Percentiles rank a stretch among this genome's conserved stretches.
Evolutionary conservation across 805 yeast species (phyloP).

Genomic region (Monosporozyma unispora): DNA sequence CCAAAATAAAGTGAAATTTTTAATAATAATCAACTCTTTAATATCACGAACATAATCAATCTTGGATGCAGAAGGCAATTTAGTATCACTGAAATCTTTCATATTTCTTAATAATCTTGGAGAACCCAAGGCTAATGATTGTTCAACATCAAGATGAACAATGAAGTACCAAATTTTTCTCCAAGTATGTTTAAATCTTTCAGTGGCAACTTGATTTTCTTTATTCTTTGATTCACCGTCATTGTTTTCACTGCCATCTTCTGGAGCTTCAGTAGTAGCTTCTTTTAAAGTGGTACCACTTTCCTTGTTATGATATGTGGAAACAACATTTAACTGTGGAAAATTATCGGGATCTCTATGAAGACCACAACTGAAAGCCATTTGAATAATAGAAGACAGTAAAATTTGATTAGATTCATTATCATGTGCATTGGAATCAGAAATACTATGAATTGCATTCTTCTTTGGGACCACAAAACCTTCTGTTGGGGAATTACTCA

Average conservation of each 20-base stretch:
- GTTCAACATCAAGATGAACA: constrained; percentile 35
- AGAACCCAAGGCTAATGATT: constrained; percentile 35
- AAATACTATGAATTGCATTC: constrained; percentile 9
- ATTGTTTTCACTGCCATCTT: constrained; percentile 2
- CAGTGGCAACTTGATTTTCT: constrained; percentile 23
- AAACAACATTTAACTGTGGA: constrained; percentile 32
- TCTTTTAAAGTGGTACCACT: constrained; percentile 3
- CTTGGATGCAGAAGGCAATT: constrained; percentile 34
- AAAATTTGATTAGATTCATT: constrained; percentile 52
- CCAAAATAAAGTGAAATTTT: constrained; percentile 39
- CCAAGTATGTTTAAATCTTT: constrained; percentile 39
- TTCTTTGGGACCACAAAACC: constrained; percentile 6
- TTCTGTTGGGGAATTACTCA: constrained; percentile 46
- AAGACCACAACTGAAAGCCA: constrained; percentile 59
- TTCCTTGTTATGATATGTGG: constrained; percentile 11
- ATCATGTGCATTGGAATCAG: constrained; percentile 30
- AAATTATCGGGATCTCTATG: constrained; percentile 59
- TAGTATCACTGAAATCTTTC: constrained; percentile 36
- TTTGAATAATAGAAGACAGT: constrained; percentile 48
- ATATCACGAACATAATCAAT: constrained; percentile 31
- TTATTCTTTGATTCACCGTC: constrained; percentile 3
- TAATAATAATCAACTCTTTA: constrained; percentile 40
- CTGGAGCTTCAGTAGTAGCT: constrained; percentile 1
- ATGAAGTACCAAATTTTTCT: constrained; percentile 52
- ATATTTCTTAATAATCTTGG: constrained; percentile 33